Base-by-base conservation (phyloP, 768 basidiomycete genomes). In the Arthromyces matolae region DNA sequence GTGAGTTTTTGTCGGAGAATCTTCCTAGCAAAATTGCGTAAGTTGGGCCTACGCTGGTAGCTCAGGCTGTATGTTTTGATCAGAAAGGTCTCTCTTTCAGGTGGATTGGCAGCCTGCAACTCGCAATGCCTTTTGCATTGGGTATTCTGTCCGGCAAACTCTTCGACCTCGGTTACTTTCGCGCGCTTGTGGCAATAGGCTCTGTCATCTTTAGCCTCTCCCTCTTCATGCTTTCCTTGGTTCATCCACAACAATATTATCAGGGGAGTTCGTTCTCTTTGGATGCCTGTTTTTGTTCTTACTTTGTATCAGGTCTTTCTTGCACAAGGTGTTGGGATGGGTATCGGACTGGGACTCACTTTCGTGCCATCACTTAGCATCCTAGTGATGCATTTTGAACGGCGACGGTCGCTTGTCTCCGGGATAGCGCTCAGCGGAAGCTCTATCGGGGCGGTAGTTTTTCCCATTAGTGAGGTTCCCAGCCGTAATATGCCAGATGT, bases 341-440 rank as follows among this genome's bases (percentile, higher is more conserved):
- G 75, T 12, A 55, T 76, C n/a, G 70, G 69, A 8, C 56, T 67
- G 9, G 72, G 72, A 1, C 38, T 68, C 27, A 60, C 66, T 22
- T 73, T 68, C 49, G 58, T 69, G 19, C 77, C 77, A 3, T 61
- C 71, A 0, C 50, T 76, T 9, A 68, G 69, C 1, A 63, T 75
- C 41, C 45, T 72, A n/a, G 66, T 69, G 12, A 72, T 75, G 33
- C 71, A 76, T 58, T 79, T 78, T 46, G 47, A 59, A 13, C 61
- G 59, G 41, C 62, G 65, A 13, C 64, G 75, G 22, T 59, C 73
- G 4, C 50, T 73, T 3, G 73, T 74, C 6, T 72, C 76, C 56
- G 74, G 76, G 6, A 56, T 79, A 38, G 67, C 66, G 19, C 61
- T 70, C 1, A 66, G 67, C 29, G 76, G 77, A 27, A 61, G 41